Evolutionary conservation across 257 asterid genomes (phyloP), one percentile per base, ranked within the genome.

Genomic region (Prunella vulgaris): DNA sequence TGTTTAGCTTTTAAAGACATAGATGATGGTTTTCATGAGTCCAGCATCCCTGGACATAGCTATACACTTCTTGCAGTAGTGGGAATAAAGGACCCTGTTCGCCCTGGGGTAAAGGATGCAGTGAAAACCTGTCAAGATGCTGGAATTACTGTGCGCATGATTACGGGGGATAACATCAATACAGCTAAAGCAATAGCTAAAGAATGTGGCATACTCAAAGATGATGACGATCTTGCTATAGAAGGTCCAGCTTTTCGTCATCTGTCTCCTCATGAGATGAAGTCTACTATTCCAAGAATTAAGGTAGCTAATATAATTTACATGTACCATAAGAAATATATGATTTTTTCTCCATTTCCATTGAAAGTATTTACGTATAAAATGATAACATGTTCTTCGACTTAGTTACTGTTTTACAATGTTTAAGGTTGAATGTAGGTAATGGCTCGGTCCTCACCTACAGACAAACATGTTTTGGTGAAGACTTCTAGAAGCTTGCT

Each of bases 381-480:
- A 52, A 30, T 22, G 61, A 24, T 18, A 22, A 24, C 33, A 22
- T 22, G 6, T 54, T 22, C 15, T 10, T 54, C 15, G 32, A 52
- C 60, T 22, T 52, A 20, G 21, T 17, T 51, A 51, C 4, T 51
- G 59, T 56, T 56, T 57, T 4, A 25, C 64, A 58, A 63, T 63
- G 13, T 40, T 30, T 35, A 30, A 37, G 64, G 13, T 73, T 69
- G 77, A 67, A 67, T 80, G 72, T 78, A 93, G 97, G 97, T 93
- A 24, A 90, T 93, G 95, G 96, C 93, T 57, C 85, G 99, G 62
- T 89, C 99, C 12, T 90, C 97, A 8, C 99, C 99, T n/a, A 83
- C 86, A 1, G 96, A 93, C 85, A 93, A 93, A 80, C 90, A 93
- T 27, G 76, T 85, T 49, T 78, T 93, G 67, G 99, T 88, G 61